Evolutionary conservation across 805 yeast species (phyloP).

Genomic region (Zygosaccharomyces rouxii): DNA sequence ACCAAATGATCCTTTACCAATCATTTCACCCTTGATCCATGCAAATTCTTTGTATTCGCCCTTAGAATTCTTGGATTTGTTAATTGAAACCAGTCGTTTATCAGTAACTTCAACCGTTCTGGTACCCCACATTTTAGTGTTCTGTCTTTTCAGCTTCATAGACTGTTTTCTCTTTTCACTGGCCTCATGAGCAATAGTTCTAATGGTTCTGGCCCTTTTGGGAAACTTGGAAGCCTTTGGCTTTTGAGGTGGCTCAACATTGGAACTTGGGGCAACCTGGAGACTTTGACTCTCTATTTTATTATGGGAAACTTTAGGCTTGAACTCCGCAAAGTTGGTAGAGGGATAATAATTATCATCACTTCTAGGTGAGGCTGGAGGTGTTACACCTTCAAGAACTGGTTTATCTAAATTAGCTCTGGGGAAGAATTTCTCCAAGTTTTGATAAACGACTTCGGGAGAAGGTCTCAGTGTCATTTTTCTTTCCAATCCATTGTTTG

Average conservation of each 20-base stretch:
- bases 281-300: neutral
- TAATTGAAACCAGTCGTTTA: constrained; percentile 59
- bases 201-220: constrained; percentile 79
- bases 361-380: constrained; percentile 50
- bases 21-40: constrained; percentile 96
- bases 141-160: constrained; percentile 53
- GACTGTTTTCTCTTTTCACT: constrained; percentile 49
- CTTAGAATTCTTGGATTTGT: constrained; percentile 56
- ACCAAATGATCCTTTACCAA: constrained; percentile 96
- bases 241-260: neutral
- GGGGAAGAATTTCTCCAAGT: constrained; percentile 89
- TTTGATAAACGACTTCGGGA: constrained; percentile 86
- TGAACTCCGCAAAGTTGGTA: neutral
- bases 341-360: constrained; percentile 17
- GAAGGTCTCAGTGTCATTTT: constrained; percentile 86
- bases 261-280: neutral
- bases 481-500: constrained; percentile 12
- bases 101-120: constrained; percentile 86
- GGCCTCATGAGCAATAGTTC: constrained; percentile 93
- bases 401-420: constrained; percentile 89
- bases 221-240: constrained; percentile 25
- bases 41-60: constrained; percentile 83
- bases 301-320: neutral
- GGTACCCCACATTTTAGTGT: constrained; percentile 98
- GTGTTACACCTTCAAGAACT: constrained; percentile 65